Base-by-base conservation (phyloP, 768 basidiomycete genomes). In the Agaricus subrufescens region DNA sequence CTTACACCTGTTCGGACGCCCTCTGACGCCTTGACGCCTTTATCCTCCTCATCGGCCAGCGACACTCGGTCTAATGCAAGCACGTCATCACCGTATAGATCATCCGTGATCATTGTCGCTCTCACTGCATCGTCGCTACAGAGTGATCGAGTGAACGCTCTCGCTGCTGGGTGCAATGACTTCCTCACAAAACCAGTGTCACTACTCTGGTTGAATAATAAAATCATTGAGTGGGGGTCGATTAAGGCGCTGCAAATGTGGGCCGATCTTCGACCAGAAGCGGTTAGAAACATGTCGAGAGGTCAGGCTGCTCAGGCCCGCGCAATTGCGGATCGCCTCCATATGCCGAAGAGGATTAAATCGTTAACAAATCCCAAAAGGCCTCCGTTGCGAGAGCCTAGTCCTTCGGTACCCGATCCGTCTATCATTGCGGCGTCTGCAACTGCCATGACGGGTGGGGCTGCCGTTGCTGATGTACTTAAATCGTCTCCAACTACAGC, bases 201-300 rank as follows among this genome's bases (percentile, higher is more conserved):
- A 6, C 76, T 97, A 29, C 78, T 88, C 45, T 99, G 97, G 97
- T 76, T 99, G 50, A 94, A 98, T 68, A 91, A 87, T 75, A 99
- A 99, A 76, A 95, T 98, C 67, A 91, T 96, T 58, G 97, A 99
- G 69, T 99, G 97, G 97, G 97, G 97, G 0, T 96, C 93, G 3
- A 98, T 99, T 73, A 94, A 94, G 67, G 91, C 90, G 4, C 66
- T 94, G 55, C 90, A 93, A 66, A 93, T 92, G 89, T 94, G 90
- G 87, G 91, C 91, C 10, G 91, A 92, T 66, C 73, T 87, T 56
- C 77, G 86, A 43, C 86, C 89, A 1, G 83, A 88, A 19, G 71
- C 66, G 1, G 69, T 74, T 37, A 71, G 66, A 48, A 70, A 64
- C 14, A 68, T 79, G 53, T 62, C 72, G n/a, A 70, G 58, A 34